phyloP scores from a whole-genome alignment of 1,284 basidiomycete genomes.

The Tremellales sp. region DNA sequence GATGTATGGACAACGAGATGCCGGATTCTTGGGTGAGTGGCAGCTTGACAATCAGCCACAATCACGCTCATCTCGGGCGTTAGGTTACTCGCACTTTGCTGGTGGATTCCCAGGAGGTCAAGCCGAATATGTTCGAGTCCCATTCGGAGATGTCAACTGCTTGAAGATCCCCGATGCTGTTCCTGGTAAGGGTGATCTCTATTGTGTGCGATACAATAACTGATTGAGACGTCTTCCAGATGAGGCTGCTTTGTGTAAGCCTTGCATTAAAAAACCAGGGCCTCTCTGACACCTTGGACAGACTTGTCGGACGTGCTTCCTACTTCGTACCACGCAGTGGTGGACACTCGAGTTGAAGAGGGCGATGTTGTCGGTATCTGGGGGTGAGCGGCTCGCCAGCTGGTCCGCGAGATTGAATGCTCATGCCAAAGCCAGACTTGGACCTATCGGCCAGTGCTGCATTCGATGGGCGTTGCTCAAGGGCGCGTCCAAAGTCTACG shows the following conservation, averaged over 20 bases:
- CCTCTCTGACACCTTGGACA: conserved; percentile 2
- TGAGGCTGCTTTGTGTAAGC: conserved; percentile 32
- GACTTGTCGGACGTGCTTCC: conserved; percentile 67
- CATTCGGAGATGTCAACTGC: conserved; percentile 64
- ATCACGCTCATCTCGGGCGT: neutral
- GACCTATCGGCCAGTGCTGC: conserved; percentile 36
- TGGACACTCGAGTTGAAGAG: conserved; percentile 55
- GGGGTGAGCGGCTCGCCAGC: conserved; percentile 24
- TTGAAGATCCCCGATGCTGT: conserved; percentile 65
- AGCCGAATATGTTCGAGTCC: conserved; percentile 55
- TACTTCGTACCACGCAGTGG: conserved; percentile 62
- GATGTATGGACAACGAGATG: conserved; percentile 66
- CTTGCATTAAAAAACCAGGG: neutral
- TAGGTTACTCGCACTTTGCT: conserved; percentile 59
- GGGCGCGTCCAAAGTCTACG: conserved; percentile 67
- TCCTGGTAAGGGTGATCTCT: conserved; percentile 53
- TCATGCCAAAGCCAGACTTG: conserved; percentile 22
- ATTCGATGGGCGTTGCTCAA: conserved; percentile 61
- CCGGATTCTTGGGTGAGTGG: conserved; percentile 62
- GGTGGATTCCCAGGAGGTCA: conserved; percentile 72
- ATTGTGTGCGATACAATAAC: conserved; percentile 1
- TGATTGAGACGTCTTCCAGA: conserved; percentile 12
- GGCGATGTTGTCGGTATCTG: conserved; percentile 53
- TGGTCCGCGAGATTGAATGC: neutral
- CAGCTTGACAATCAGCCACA: conserved; percentile 22